Evolutionary conservation across 768 basidiomycete genomes (phyloP).

Genomic region (Tulasnella sp.): DNA sequence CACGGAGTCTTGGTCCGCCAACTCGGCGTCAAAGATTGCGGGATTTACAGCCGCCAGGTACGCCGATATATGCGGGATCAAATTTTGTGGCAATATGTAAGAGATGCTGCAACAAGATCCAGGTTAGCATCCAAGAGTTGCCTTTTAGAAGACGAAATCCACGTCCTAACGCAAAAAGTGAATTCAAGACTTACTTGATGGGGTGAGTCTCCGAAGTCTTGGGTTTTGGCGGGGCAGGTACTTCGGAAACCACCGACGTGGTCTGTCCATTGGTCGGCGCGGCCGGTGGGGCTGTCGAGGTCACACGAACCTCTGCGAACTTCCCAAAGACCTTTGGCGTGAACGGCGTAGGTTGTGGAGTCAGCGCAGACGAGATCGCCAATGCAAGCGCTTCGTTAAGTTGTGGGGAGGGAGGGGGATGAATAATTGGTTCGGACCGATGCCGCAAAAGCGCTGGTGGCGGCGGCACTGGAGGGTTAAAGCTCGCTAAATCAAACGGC

Average conservation of each 20-base stretch:
- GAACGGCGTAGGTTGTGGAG: background rate
- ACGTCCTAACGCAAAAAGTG: background rate
- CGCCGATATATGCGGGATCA: conserved; percentile 47
- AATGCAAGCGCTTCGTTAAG: conserved; percentile 19
- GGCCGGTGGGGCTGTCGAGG: background rate
- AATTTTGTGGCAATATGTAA: conserved; percentile 56
- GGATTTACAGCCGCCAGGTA: background rate
- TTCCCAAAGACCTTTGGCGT: background rate
- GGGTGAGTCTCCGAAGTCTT: conserved; percentile 81
- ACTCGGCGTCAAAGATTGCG: background rate
- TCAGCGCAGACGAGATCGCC: conserved; percentile 26
- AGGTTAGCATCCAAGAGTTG: background rate
- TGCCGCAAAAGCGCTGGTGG: background rate
- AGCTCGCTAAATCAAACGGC: background rate
- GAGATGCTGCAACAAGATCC: conserved; percentile 50
- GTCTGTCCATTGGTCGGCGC: conserved; percentile 3
- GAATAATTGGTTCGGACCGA: conserved; percentile 16
- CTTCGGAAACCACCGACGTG: conserved; percentile 8
- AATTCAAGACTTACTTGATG: conserved; percentile 59
- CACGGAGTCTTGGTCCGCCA: background rate
- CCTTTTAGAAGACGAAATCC: background rate
- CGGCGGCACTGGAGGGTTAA: background rate
- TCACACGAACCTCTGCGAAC: conserved; percentile 3
- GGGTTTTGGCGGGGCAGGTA: conserved; percentile 38
- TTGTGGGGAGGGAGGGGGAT: conserved; percentile 21